phyloP scores from a whole-genome alignment of 805 yeast species.

The Saccharomycopsis fibuligera region DNA sequence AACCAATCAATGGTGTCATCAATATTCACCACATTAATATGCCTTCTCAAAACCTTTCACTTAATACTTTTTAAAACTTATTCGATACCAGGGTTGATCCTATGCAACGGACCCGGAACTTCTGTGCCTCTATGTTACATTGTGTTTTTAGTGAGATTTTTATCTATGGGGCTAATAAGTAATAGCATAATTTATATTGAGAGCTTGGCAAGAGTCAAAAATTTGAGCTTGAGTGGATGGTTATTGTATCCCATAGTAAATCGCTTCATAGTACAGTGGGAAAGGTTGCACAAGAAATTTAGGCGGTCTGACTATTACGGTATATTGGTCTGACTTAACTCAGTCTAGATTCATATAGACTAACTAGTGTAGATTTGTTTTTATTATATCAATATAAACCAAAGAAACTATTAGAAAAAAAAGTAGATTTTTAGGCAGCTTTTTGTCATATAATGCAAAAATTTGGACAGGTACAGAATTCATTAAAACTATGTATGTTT shows the following conservation, averaged over 20 bases:
- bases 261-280: slow-evolving; percentile 90
- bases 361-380: too few species aligned
- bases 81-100: slow-evolving; percentile 36
- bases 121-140: slow-evolving; percentile 61
- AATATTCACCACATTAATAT: slow-evolving; percentile 36
- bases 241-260: slow-evolving; percentile 66
- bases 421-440: too few species aligned
- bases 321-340: slow-evolving; percentile 47
- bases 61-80: slow-evolving; percentile 26
- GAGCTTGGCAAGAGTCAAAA: slow-evolving; percentile 74
- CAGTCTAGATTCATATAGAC: too few species aligned
- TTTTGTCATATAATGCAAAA: too few species aligned
- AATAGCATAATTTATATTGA: slow-evolving; percentile 75
- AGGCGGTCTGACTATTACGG: slow-evolving; percentile 72
- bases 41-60: slow-evolving; percentile 29
- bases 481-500: too few species aligned
- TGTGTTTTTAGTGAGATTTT: slow-evolving; percentile 42
- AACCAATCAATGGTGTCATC: slow-evolving; percentile 49
- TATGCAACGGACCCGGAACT: slow-evolving; percentile 81
- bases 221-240: slow-evolving; percentile 70
- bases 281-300: slow-evolving; percentile 43
- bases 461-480: too few species aligned
- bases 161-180: slow-evolving; percentile 23
- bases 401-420: too few species aligned
- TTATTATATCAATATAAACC: too few species aligned